Evolutionary conservation across 1,139 yeast species (phyloP), one percentile per base, ranked within the genome.

Genomic region (Zygotorulaspora mrakii): DNA sequence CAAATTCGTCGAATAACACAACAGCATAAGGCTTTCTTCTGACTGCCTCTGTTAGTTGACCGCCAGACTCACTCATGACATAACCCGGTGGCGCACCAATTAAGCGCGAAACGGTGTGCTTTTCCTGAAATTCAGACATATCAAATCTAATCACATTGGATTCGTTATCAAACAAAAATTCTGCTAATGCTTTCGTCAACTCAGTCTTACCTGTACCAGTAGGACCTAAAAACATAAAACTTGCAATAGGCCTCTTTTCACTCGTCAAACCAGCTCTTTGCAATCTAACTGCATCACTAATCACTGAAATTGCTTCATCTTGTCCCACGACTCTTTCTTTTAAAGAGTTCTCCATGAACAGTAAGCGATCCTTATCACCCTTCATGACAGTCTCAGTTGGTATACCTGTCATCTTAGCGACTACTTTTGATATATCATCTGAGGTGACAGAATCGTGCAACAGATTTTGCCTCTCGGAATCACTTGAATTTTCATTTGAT

Each of bases 161-260:
- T 54, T 85, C 88, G 62, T 89, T 91, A 57, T 88, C 91, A 65
- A 91, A 91, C 52, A 91, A 67, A 54, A 91, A 91, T 54, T 87
- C 88, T 1, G 97, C 96, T 45, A 91, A 73, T 0, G 94, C 79
- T 62, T 91, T 91, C 5, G 97, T 88, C 40, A 91, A 72, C 61
- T 89, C 96, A 0, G 98, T 91, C 64, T 91, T 91, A 66, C 98
- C 98, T 0, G 96, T 89, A 66, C 98, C 98, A 0, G 97, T 89
- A 29, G 97, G 97, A 13, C 98, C 98, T 50, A 91, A 70, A 64
- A 91, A 91, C 82, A 91, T 82, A 62, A 91, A 91, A 41, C 95
- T 84, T 1, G 96, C 97, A 56, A 89, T 89, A 2, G 98, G 98
- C 46, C 96, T 76, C 63, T 84, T 84, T 47, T 87, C 95, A 61